Base-by-base conservation (phyloP, 495 filamentous ascomycete species). In the Penicillium roqueforti region DNA sequence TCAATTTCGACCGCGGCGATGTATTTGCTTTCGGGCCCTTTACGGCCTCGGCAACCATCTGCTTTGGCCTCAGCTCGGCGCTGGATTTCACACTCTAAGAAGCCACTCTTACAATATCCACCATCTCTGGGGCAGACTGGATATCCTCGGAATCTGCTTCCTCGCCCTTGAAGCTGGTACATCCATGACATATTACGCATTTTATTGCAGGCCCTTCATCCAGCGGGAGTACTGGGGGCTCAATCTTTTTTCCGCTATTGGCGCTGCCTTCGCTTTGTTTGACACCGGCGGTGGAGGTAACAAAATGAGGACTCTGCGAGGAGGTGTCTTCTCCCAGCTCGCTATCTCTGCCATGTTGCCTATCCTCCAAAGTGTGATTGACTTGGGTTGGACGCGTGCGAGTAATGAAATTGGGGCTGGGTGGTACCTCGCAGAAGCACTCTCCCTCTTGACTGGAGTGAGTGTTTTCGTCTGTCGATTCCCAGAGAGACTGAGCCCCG, bases 131-230 rank as follows among this genome's bases (percentile, higher is more conserved):
- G 56, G 56, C 4, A 36, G n/a, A n/a, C n/a, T n/a, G n/a, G 56
- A 58, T 39, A 54, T 54, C 11, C 56, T 58, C 8, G 55, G 56
- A 1, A 58, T 58, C 14, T 54, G 44, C 9, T 23, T 58, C 13
- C 44, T 58, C 3, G 51, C 56, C 18, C 32, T 57, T 38, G 55
- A 49, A 31, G 34, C 41, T 18, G 45, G 45, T 29, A 50, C 48
- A 1, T 58, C 56, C 0, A 58, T 53, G 44, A 58, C 56, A 6
- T 58, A 54, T 31, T 58, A 58, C 28, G 56, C 56, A 31, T 54
- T 58, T 19, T 58, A 54, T 26, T 58, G 51, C 22, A 28, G 48
- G 8, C 56, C 56, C 10, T 37, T 32, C 3, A 16, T 54, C 14
- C 56, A 54, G 38, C 8, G 22, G 7, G 3, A 51, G 5, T 58